phyloP scores from a whole-genome alignment of 2,329 filamentous ascomycete genomes.

The Hawksworthiomyces lignivorus region DNA sequence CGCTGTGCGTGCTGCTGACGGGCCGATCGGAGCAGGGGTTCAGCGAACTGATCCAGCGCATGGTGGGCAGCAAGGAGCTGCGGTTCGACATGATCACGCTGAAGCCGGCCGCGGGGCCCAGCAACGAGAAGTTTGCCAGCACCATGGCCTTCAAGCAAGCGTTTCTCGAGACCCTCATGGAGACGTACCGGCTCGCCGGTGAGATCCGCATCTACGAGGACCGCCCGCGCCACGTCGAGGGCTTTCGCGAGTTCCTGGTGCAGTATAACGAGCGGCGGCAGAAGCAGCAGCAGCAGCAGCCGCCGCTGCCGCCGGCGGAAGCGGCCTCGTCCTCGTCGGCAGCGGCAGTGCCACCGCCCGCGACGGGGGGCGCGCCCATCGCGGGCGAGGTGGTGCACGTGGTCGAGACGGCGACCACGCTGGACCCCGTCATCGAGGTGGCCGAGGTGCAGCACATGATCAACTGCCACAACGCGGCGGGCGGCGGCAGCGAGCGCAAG shows the following conservation, averaged over 20 bases:
- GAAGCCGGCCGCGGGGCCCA: slow-evolving; percentile 77
- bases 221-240: slow-evolving; percentile 60
- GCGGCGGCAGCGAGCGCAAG: slow-evolving; percentile 28
- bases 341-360: no score
- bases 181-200: slow-evolving; percentile 76
- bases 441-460: slow-evolving; percentile 83
- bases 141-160: slow-evolving; percentile 92
- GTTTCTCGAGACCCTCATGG: slow-evolving; percentile 71
- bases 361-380: slow-evolving; percentile 51
- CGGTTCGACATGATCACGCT: slow-evolving; percentile 83
- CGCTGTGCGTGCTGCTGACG: slow-evolving; percentile 78
- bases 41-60: slow-evolving; percentile 70
- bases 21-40: slow-evolving; percentile 75
- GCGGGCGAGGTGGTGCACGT: slow-evolving; percentile 79
- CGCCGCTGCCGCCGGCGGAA: no score
- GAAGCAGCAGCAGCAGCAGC: neutral
- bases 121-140: slow-evolving; percentile 66
- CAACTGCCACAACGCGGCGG: slow-evolving; percentile 69
- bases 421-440: slow-evolving; percentile 73
- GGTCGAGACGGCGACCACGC: slow-evolving; percentile 61
- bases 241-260: slow-evolving; percentile 77
- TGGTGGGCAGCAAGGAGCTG: slow-evolving; percentile 67
- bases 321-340: no score
- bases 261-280: slow-evolving; percentile 55
- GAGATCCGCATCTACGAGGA: slow-evolving; percentile 74